Base-by-base conservation (phyloP, 2,329 filamentous ascomycete species). In the Diaporthe vexans region DNA sequence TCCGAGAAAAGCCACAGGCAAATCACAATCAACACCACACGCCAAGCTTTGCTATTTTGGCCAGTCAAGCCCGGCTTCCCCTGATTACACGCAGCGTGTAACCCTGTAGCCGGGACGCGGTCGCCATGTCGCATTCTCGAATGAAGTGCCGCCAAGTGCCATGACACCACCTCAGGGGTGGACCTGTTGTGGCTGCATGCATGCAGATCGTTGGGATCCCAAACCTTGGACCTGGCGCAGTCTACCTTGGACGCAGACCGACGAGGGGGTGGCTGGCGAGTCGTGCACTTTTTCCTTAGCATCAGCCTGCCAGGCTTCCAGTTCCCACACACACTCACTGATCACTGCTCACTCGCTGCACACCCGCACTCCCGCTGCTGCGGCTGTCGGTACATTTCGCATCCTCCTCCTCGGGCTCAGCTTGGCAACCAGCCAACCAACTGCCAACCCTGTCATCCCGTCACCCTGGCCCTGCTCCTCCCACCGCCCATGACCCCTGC, bases 121-220 rank as follows among this genome's bases (percentile, higher is more conserved):
- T 46, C 40, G 43, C n/a, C 1, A 24, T 43, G 48, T 13, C 15
- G 29, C 11, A 11, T 8, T 33, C 48, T 54, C 63, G 63, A 68
- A 68, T 68, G 63, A 68, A 40, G 63, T 68, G 63, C 63, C 63
- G 63, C 63, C 63, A 67, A 67, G 63, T 67, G 63, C 63, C 63
- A 54, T 54, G 63, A 37, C 63, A 68, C 63, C 33, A 68, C 63
- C 63, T 68, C 63, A 68, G 46, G 63, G 63, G 63, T 68, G 63
- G 63, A 11, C n/a, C 29, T 13, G 13, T 19, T 17, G 33, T 51
- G 48, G 63, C 63, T 54, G 61, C 61, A 37, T 13, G 48, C 63
- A 29, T 29, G 63, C 63, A 48, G 63, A 68, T 68, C 48, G 33
- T 68, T 68, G 63, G 63, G 63, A 68, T 68, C 63, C 63, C 63